Evolutionary conservation across 441 rosid species (phyloP).

Genomic region (Bruguiera hainesii): DNA sequence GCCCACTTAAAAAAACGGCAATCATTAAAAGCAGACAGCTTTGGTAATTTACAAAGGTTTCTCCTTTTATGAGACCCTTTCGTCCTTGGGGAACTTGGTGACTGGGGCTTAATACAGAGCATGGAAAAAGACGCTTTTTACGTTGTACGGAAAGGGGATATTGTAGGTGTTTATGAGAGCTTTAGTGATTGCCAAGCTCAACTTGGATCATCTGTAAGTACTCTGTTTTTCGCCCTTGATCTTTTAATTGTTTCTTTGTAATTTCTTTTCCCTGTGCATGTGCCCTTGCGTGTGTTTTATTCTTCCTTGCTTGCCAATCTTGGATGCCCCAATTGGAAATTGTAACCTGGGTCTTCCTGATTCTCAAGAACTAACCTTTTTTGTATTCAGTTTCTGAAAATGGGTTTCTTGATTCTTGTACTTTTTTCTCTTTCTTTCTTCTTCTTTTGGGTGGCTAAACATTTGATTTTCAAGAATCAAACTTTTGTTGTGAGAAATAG

Average conservation of each 20-base stretch:
- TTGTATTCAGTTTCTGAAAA: neutral
- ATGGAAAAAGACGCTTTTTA: slow-evolving; percentile 65
- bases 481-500: neutral
- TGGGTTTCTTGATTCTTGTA: neutral
- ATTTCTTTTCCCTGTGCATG: neutral
- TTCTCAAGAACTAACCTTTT: neutral
- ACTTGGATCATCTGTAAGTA: slow-evolving; percentile 58
- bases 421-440: too few species aligned
- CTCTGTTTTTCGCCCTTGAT: neutral
- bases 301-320: neutral
- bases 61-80: neutral
- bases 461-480: too few species aligned
- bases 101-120: neutral
- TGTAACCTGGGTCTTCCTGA: neutral
- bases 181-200: slow-evolving; percentile 72
- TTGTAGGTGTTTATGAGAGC: slow-evolving; percentile 67
- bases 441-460: neutral
- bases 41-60: neutral
- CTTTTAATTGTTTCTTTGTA: neutral
- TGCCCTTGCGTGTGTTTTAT: neutral
- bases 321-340: neutral
- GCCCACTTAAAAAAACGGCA: too few species aligned
- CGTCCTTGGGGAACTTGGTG: neutral
- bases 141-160: slow-evolving; percentile 80
- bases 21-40: too few species aligned